A percentile compares a stretch with the other conserved stretches of the same genome.
These are phyloP conservation scores for Peronosclerospora sorghi DNA, from an alignment of 352 stramenopile genomes.

Conservation along the genomic window DNA sequence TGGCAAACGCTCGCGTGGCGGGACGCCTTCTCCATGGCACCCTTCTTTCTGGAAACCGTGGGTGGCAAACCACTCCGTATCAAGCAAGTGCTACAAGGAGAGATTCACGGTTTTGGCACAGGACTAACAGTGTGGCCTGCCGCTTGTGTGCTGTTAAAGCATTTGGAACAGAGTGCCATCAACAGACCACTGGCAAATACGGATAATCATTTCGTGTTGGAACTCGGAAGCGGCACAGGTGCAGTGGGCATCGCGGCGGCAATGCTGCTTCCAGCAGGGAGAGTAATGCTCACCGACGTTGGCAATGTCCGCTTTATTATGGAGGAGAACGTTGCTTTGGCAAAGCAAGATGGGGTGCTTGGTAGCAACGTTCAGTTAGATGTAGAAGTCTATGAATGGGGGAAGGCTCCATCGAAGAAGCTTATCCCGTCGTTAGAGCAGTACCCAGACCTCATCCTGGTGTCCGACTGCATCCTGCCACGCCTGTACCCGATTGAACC, in stretches of 20 bases:
- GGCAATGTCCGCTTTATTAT: constrained; percentile 85
- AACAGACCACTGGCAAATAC: constrained; percentile 17
- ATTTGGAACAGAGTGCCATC: constrained; percentile 48
- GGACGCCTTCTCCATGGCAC: constrained; percentile 52
- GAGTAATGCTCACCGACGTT: constrained; percentile 88
- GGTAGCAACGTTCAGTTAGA: constrained; percentile 33
- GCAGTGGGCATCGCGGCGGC: constrained; percentile 83
- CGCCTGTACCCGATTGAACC: constrained; percentile 93
- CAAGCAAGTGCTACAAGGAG: constrained; percentile 66
- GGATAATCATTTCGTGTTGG: constrained; percentile 49
- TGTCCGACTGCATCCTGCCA: constrained; percentile 93
- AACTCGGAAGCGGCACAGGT: constrained; percentile 88
- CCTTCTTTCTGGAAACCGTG: constrained; percentile 49
- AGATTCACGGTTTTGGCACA: constrained; percentile 72
- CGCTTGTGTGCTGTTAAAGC: constrained; percentile 69
- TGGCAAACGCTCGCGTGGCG: constrained; percentile 74
- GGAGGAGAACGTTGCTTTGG: constrained; percentile 68
- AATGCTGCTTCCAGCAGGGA: constrained; percentile 60
- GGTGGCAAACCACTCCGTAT: constrained; percentile 33
- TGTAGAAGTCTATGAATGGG: constrained; percentile 87
- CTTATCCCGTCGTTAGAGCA: constrained; percentile 18
- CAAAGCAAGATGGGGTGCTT: constrained; percentile 18
- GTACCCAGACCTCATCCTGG: constrained; percentile 77
- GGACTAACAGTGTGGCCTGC: constrained; percentile 77
- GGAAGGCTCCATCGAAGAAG: constrained; percentile 22